Percentiles rank a stretch among this genome's conserved stretches.
phyloP scores from a whole-genome alignment of 257 asterid genomes.

The Solanum pimpinellifolium region DNA sequence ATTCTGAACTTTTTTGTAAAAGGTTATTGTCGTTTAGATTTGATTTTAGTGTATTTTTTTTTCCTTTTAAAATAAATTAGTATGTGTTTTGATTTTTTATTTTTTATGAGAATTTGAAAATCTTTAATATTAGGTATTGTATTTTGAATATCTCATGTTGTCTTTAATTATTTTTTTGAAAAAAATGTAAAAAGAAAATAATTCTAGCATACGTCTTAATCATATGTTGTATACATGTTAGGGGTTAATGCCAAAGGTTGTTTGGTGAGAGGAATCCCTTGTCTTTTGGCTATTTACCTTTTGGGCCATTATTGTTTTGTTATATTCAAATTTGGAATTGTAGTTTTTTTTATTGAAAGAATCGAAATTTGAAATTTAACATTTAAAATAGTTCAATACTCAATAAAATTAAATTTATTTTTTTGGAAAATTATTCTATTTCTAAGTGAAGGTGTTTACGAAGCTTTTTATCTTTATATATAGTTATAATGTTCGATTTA shows the following conservation, averaged over 20 bases:
- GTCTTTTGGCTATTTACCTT: neutral
- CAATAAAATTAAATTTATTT: neutral
- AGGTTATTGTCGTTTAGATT: neutral
- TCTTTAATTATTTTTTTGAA: neutral
- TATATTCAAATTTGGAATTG: neutral
- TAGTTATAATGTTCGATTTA: neutral
- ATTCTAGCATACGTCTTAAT: neutral
- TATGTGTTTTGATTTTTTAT: neutral
- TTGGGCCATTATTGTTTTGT: neutral
- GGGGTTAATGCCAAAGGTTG: neutral
- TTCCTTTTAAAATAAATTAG: neutral
- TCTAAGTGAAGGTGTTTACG: neutral
- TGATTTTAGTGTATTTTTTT: neutral
- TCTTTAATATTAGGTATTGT: neutral
- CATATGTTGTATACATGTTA: neutral
- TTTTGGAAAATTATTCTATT: neutral
- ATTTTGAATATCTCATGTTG: neutral
- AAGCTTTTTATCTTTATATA: neutral
- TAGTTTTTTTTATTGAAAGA: neutral
- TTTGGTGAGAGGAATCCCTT: neutral
- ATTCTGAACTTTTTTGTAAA: neutral
- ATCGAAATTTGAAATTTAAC: neutral
- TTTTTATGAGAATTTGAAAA: neutral
- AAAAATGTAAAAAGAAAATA: neutral
- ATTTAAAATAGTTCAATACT: neutral